Conservation (phyloP, 2,329 filamentous ascomycete genomes). For the Colletotrichum tropicale region DNA sequence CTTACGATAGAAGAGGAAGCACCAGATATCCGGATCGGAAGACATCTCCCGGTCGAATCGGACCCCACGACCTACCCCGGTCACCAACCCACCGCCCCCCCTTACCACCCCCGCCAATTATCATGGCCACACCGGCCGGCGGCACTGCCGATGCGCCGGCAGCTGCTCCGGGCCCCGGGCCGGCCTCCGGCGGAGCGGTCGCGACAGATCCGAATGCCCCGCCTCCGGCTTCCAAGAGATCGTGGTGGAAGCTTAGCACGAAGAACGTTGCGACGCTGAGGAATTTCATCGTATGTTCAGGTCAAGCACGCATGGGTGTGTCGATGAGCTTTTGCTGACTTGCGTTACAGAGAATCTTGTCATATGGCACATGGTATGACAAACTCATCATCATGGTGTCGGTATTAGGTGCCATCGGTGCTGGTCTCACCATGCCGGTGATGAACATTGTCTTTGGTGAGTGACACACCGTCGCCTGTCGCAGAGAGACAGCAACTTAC, state of each 20-base stretch:
- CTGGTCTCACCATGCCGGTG: slow-evolving; percentile 31
- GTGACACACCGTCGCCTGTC: neutral
- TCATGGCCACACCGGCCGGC: slow-evolving; percentile 19
- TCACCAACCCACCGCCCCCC: neutral
- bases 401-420: slow-evolving; percentile 9
- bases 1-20: neutral
- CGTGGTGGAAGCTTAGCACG: slow-evolving; percentile 8
- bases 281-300: slow-evolving; percentile 20
- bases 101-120: neutral
- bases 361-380: slow-evolving; percentile 3
- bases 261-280: slow-evolving; percentile 11
- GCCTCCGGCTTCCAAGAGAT: neutral
- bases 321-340: too few species aligned
- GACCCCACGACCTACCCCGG: neutral
- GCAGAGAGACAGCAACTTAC: neutral
- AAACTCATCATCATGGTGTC: slow-evolving; percentile 12
- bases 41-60: neutral
- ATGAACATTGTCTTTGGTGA: slow-evolving; percentile 38
- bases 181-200: neutral
- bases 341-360: neutral
- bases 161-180: neutral
- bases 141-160: slow-evolving; percentile 6
- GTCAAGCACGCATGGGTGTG: too few species aligned
- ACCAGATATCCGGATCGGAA: neutral
- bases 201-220: neutral